Conservation (phyloP, 495 filamentous ascomycete species). For the Aspergillus egyptiacus region DNA sequence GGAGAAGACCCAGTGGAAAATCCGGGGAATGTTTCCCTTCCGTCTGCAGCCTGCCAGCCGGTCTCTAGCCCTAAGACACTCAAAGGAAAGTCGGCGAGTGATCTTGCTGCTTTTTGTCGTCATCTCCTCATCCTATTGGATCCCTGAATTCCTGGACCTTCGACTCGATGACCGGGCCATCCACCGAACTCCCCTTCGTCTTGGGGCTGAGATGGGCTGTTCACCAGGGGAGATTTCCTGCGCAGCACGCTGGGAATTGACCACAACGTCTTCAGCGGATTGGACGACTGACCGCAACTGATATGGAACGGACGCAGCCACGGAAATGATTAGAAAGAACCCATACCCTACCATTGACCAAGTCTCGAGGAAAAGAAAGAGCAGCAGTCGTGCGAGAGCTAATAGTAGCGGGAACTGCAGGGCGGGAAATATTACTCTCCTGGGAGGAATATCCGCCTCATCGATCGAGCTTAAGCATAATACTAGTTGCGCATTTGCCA, state of each 20-base stretch:
- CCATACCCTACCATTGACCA: background rate
- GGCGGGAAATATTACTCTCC: background rate
- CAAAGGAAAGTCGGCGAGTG: background rate
- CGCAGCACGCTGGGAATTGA: too few species aligned
- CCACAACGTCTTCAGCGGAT: background rate
- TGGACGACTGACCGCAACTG: background rate
- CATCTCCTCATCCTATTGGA: background rate
- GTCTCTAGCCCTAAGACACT: background rate
- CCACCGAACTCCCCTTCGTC: background rate
- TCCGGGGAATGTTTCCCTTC: slow-evolving; percentile 3
- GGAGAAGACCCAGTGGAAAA: slow-evolving; percentile 1
- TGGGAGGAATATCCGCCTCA: background rate
- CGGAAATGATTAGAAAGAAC: background rate
- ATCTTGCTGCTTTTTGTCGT: background rate
- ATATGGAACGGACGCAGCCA: too few species aligned
- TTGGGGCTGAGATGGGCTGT: background rate
- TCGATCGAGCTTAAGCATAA: too few species aligned
- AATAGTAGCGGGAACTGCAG: background rate
- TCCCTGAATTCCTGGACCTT: background rate
- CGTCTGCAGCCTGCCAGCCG: slow-evolving; percentile 1
- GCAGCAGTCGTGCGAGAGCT: background rate
- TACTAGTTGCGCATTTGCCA: background rate
- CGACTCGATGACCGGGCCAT: too few species aligned
- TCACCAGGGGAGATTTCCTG: background rate
- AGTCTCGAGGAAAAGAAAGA: background rate